Evolutionary conservation across 768 basidiomycete genomes (phyloP), one percentile per base, ranked within the genome.

Genomic region (Pleurotus ostreatus): DNA sequence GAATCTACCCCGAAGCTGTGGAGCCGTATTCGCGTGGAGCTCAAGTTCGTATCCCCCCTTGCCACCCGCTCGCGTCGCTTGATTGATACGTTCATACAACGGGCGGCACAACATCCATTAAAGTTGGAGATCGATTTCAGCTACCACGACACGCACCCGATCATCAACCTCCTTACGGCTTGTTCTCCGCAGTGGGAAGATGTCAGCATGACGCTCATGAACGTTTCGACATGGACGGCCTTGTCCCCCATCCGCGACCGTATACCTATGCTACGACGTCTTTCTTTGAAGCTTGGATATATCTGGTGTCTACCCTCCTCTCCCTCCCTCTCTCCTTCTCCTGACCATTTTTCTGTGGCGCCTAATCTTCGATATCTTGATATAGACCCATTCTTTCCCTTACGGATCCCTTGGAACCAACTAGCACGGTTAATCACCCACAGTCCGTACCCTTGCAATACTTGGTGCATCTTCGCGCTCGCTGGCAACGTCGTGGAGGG

Each of bases 161-260:
- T 41, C 13, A 53, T 53, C 22, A 39, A 53, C 20, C 9, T 23
- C 22, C 39, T 53, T 39, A 41, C 22, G 20, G 51, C 51, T 6
- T 41, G 23, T 8, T 37, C 51, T 12, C 16, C 51, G 7, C 51
- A 43, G 20, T 53, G 51, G 51, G 38, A 53, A 41, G 51, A 53
- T 22, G 51, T 53, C 9, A 53, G 51, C 38, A n/a, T 53, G 37
- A 53, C 51, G 12, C 38, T 53, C 34, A 53, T 53, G 51, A 53
- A 53, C n/a, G 37, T 39, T 15, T 53, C 51, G 51, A 41, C 51
- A 40, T 53, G 51, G 51, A 41, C 9, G 15, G 39, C 38, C 9
- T 25, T 53, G 16, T 53, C 51, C 20, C 38, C 51, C 18, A 41
- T 53, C 23, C 51, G 51, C 18, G 11, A 9, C 4, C 37, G 23